These are phyloP conservation scores for Amanita pallidorosea DNA, from an alignment of 768 basidiomycete genomes.

Conservation along the genomic window DNA sequence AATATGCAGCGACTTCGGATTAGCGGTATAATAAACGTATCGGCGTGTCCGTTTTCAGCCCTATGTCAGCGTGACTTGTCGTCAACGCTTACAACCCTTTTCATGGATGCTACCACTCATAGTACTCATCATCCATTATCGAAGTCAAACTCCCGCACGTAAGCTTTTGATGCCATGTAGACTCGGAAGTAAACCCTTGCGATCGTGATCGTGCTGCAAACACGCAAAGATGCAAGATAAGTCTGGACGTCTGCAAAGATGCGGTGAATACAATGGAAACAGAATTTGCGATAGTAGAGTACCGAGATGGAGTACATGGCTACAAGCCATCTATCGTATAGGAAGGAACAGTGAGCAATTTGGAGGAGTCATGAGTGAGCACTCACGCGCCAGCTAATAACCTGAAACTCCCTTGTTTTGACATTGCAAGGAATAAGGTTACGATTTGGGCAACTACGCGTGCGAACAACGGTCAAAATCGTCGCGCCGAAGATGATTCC, in stretches of 20 bases:
- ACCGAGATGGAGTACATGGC: neutral
- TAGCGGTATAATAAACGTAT: too few species aligned
- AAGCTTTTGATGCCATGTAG: neutral
- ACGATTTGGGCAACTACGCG: neutral
- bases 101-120: too few species aligned
- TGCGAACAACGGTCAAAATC: neutral
- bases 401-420: neutral
- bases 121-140: too few species aligned
- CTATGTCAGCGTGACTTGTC: too few species aligned
- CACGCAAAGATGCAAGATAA: neutral
- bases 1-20: too few species aligned
- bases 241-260: neutral
- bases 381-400: neutral
- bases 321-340: neutral
- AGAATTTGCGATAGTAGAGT: neutral
- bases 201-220: neutral
- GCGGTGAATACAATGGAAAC: neutral
- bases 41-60: too few species aligned
- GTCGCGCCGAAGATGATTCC: neutral
- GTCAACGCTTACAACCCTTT: too few species aligned
- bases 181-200: neutral
- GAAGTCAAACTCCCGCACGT: too few species aligned
- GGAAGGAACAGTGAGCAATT: neutral
- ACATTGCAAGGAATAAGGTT: neutral
- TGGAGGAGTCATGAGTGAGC: too few species aligned